Evolutionary conservation across 306 rosid species (phyloP).

Genomic region (Cucumis sativus): DNA sequence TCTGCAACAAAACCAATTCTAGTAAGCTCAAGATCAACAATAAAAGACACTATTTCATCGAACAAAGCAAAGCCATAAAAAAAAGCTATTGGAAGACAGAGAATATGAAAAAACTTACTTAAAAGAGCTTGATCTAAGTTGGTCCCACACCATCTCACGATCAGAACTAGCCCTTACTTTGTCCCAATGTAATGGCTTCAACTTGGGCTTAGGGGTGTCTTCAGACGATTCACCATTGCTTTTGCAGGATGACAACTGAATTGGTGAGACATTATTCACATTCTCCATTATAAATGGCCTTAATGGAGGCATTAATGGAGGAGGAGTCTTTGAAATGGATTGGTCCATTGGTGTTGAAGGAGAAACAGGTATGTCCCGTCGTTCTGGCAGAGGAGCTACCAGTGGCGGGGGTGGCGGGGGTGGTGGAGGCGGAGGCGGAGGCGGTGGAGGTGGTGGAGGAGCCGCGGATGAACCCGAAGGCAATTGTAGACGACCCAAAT

Average conservation of each 20-base stretch:
- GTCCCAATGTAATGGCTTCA: conserved; percentile 97
- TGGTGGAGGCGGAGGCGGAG: neutral
- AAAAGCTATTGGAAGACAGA: neutral
- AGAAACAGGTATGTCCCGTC: conserved; percentile 12
- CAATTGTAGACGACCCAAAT: neutral
- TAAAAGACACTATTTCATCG: neutral
- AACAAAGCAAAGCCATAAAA: neutral
- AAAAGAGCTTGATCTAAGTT: conserved; percentile 82
- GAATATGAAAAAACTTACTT: conserved; percentile 38
- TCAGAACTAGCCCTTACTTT: conserved; percentile 96
- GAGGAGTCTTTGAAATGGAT: conserved; percentile 18
- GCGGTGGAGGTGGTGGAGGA: conserved; percentile 20
- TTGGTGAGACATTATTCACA: conserved; percentile 35
- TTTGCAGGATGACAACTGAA: conserved; percentile 42
- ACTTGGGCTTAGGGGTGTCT: conserved; percentile 55
- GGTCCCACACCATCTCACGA: conserved; percentile 99
- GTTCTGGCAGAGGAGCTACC: conserved; percentile 5
- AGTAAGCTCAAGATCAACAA: neutral
- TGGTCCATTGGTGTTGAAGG: conserved; percentile 22
- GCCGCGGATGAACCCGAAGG: neutral
- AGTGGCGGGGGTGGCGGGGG: conserved; percentile 3
- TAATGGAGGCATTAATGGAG: conserved; percentile 30
- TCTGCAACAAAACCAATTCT: conserved; percentile 30
- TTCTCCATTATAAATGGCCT: conserved; percentile 29
- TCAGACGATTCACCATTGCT: conserved; percentile 23